phyloP scores from a whole-genome alignment of 1,284 basidiomycete species.

The Apiotrichum akiyoshidainum region DNA sequence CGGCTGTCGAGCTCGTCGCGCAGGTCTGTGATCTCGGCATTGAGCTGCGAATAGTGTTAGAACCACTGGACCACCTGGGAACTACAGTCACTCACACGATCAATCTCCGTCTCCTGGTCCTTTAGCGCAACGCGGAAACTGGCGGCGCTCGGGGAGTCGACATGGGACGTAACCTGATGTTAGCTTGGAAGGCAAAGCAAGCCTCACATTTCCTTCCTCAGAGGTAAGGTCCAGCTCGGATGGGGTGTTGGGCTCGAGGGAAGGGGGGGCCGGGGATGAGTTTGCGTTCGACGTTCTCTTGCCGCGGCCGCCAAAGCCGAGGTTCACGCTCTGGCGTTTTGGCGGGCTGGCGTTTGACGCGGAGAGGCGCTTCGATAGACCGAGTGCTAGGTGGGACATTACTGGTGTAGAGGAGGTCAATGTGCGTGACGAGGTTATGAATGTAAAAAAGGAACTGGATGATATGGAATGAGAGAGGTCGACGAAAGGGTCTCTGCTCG shows the following conservation, averaged over 20 bases:
- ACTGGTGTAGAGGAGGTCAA: not conserved
- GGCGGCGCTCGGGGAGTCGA: not conserved
- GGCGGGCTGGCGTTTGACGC: not conserved
- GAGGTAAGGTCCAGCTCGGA: not conserved
- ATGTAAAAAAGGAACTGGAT: not conserved
- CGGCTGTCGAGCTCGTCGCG: conserved; percentile 8
- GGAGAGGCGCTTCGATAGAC: conserved; percentile 1
- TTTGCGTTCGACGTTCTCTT: not conserved
- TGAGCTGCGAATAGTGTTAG: conserved; percentile 4
- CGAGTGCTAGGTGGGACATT: conserved; percentile 1
- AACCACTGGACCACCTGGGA: not conserved
- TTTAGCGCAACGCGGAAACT: not conserved
- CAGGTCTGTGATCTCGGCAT: conserved; percentile 8
- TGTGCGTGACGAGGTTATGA: not conserved
- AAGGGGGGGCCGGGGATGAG: not conserved
- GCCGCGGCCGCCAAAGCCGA: not conserved
- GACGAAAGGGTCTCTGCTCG: no score
- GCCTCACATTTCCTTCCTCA: no score
- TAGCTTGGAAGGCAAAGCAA: no score
- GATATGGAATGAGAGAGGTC: not conserved
- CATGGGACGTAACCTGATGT: not conserved
- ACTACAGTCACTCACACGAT: not conserved
- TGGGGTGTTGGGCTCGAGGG: not conserved
- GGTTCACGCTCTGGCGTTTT: not conserved
- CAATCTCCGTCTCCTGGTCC: conserved; percentile 4